Percentiles rank a stretch among this genome's conserved stretches.
Evolutionary conservation across 78 protist species (phyloP).

Genomic region (Polysphondylium violaceum): DNA sequence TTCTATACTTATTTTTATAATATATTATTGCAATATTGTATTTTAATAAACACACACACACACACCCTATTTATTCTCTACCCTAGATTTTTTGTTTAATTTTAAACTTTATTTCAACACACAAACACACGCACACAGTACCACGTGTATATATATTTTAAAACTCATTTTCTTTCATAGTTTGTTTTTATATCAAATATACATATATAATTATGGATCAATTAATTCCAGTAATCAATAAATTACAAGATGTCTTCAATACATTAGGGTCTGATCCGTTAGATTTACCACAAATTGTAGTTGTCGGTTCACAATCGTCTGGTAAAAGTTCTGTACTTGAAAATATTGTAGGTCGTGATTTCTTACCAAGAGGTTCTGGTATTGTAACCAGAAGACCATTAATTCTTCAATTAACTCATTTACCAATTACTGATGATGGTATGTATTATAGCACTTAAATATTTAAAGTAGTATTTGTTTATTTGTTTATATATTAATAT

Average conservation of each 20-base stretch:
- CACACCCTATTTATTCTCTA: too few relatives aligned
- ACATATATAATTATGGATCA: slow-evolving; percentile 81
- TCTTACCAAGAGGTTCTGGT: slow-evolving; percentile 96
- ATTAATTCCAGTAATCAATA: slow-evolving; percentile 91
- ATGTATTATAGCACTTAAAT: too few relatives aligned
- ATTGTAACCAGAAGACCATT: slow-evolving; percentile 98
- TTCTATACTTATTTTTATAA: too few relatives aligned
- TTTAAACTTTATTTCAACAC: neutral
- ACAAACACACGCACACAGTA: too few relatives aligned
- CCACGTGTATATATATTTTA: too few relatives aligned
- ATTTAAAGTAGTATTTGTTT: neutral
- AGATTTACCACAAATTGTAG: slow-evolving; percentile 98
- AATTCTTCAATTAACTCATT: slow-evolving; percentile 94
- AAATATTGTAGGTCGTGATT: slow-evolving; percentile 92
- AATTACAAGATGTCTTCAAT: slow-evolving; percentile 91
- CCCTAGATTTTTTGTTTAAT: neutral
- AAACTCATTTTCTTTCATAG: too few relatives aligned
- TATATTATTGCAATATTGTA: too few relatives aligned
- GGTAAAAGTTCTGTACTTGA: slow-evolving; percentile 98
- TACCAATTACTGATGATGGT: slow-evolving; percentile 80
- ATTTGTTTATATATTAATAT: neutral
- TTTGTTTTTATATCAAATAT: too few relatives aligned
- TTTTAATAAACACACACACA: too few relatives aligned
- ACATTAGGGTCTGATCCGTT: slow-evolving; percentile 81
- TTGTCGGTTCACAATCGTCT: slow-evolving; percentile 96